These are phyloP conservation scores for Didymella exigua DNA, from an alignment of 2,329 filamentous ascomycete genomes.

Conservation along the genomic window DNA sequence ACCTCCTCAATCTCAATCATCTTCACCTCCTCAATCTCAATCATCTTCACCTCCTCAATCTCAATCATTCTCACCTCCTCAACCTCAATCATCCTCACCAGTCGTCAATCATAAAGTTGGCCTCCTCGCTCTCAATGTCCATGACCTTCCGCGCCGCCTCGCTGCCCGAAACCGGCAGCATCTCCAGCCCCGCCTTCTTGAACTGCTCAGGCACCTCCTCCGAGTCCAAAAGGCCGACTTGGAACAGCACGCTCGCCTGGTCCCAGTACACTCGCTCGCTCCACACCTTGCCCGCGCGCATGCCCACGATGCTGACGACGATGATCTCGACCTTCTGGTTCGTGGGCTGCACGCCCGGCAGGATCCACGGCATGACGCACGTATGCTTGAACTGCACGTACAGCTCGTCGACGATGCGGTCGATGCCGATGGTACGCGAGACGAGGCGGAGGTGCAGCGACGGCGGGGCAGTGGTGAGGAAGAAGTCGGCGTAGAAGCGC, in stretches of 20 bases:
- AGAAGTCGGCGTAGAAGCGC: slow-evolving; percentile 63
- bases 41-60: no score
- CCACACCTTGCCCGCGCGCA: slow-evolving; percentile 60
- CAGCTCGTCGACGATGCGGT: slow-evolving; percentile 67
- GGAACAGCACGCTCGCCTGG: slow-evolving; percentile 65
- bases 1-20: no score
- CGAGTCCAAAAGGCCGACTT: slow-evolving; percentile 63
- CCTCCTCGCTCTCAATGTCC: slow-evolving; percentile 50
- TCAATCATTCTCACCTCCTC: no score
- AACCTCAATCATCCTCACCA: slow-evolving; percentile 41
- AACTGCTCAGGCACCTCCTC: slow-evolving; percentile 58
- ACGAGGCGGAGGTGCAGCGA: slow-evolving; percentile 61
- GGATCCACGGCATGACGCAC: slow-evolving; percentile 62
- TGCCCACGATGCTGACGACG: slow-evolving; percentile 61
- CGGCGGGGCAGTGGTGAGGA: slow-evolving; percentile 55
- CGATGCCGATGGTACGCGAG: slow-evolving; percentile 62
- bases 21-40: no score
- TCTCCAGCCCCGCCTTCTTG: slow-evolving; percentile 53
- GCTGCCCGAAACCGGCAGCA: slow-evolving; percentile 54
- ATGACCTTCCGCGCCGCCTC: slow-evolving; percentile 56
- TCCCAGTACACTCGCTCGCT: slow-evolving; percentile 68
- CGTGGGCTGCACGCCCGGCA: slow-evolving; percentile 63
- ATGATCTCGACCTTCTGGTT: slow-evolving; percentile 63
- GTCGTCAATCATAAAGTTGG: slow-evolving; percentile 55
- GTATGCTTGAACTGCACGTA: slow-evolving; percentile 64